phyloP scores from a whole-genome alignment of 306 rosid genomes.

The Cucurbita moschata region DNA sequence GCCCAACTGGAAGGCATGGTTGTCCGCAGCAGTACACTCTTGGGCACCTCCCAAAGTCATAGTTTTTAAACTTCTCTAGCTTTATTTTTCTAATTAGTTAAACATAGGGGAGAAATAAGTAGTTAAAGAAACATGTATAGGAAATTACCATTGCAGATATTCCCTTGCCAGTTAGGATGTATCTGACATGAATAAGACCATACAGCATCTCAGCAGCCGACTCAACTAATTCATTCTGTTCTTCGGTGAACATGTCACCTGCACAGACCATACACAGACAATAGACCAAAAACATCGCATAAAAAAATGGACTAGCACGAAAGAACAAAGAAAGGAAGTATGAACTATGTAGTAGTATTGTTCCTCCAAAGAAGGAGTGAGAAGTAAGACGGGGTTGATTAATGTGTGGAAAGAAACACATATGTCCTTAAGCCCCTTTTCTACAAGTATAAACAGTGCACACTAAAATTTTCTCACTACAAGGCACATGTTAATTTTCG shows the following conservation, averaged over 20 bases:
- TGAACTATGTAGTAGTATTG: background rate
- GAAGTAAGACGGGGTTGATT: background rate
- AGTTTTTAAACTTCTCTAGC: slow-evolving; percentile 90
- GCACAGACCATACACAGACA: slow-evolving; percentile 5
- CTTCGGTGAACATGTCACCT: slow-evolving; percentile 97
- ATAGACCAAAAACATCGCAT: background rate
- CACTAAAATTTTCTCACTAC: background rate
- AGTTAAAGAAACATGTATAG: background rate
- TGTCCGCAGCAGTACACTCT: slow-evolving; percentile 96
- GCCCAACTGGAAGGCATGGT: slow-evolving; percentile 98
- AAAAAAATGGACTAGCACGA: background rate
- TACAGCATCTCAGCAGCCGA: slow-evolving; percentile 98
- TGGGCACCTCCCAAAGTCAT: slow-evolving; percentile 97
- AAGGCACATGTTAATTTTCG: background rate
- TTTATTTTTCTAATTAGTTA: slow-evolving; percentile 14
- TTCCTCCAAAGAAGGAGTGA: background rate
- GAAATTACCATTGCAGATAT: slow-evolving; percentile 78
- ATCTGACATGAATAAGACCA: slow-evolving; percentile 92
- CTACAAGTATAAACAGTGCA: background rate
- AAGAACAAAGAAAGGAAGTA: background rate
- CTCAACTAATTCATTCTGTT: slow-evolving; percentile 89
- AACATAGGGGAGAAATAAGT: background rate
- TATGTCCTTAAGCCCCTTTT: background rate
- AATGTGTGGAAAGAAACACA: background rate
- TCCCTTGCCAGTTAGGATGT: slow-evolving; percentile 86